These are phyloP conservation scores for Trichoderma sp. DNA, from an alignment of 2,329 filamentous ascomycete genomes.

Conservation along the genomic window DNA sequence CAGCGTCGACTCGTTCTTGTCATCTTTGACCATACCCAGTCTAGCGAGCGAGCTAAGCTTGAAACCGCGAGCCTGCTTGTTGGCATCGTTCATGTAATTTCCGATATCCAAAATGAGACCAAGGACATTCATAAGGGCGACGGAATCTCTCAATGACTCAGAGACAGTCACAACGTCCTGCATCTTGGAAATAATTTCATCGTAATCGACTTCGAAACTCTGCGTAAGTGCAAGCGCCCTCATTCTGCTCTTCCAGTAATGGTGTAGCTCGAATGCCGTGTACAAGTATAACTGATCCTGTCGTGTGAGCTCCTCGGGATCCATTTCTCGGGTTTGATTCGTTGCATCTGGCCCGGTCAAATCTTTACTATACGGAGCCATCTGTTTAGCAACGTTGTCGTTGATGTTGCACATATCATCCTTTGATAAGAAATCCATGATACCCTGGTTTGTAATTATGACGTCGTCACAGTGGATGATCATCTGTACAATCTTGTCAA, in stretches of 20 bases:
- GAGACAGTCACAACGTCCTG: conserved; percentile 84
- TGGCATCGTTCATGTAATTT: conserved; percentile 99
- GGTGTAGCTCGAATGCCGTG: conserved; percentile 90
- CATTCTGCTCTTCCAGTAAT: conserved; percentile 99
- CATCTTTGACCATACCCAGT: conserved; percentile 96
- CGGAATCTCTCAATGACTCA: conserved; percentile 86
- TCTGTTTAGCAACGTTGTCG: conserved; percentile 84
- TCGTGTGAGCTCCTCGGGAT: conserved; percentile 83
- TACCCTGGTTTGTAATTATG: conserved; percentile 82
- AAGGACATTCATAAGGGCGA: conserved; percentile 92
- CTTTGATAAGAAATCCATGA: conserved; percentile 95
- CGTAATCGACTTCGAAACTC: conserved; percentile 85
- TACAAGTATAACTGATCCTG: conserved; percentile 95
- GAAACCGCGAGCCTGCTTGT: conserved; percentile 97
- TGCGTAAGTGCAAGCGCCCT: conserved; percentile 82
- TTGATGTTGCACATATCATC: conserved; percentile 91
- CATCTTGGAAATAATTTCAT: conserved; percentile 84
- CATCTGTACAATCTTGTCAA: conserved; percentile 86
- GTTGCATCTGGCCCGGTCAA: conserved; percentile 88
- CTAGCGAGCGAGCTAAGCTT: conserved; percentile 93
- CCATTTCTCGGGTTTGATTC: conserved; percentile 76
- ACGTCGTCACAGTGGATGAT: conserved; percentile 93
- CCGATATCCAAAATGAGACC: conserved; percentile 96
- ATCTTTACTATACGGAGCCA: conserved; percentile 95
- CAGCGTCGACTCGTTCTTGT: conserved; percentile 96